phyloP scores from a whole-genome alignment of 345 rosid species.

The Laguncularia racemosa region DNA sequence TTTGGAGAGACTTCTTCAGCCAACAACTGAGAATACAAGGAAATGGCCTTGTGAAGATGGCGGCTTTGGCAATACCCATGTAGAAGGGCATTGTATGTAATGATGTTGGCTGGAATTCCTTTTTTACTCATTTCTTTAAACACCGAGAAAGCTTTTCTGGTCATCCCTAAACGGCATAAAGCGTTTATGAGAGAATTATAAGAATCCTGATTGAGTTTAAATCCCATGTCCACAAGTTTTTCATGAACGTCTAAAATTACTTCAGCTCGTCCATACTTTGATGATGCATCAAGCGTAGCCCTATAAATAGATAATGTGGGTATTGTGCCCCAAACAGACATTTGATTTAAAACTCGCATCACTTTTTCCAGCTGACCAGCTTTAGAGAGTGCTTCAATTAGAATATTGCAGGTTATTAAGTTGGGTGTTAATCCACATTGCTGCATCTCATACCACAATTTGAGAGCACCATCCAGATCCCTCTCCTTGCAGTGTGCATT shows the following conservation, averaged over 20 bases:
- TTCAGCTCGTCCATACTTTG: slow-evolving; percentile 49
- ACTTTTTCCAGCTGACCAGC: slow-evolving; percentile 47
- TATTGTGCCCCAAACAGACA: slow-evolving; percentile 34
- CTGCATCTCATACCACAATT: slow-evolving; percentile 72
- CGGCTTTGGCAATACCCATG: slow-evolving; percentile 57
- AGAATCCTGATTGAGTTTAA: slow-evolving; percentile 40
- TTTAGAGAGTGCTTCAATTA: slow-evolving; percentile 42
- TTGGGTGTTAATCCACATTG: slow-evolving; percentile 41
- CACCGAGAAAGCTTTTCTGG: slow-evolving; percentile 51
- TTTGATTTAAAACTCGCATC: slow-evolving; percentile 42
- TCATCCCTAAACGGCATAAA: slow-evolving; percentile 77
- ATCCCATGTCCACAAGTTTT: slow-evolving; percentile 47
- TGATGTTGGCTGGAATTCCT: slow-evolving; percentile 40
- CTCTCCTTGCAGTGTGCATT: slow-evolving; percentile 52
- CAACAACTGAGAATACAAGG: slow-evolving; percentile 46
- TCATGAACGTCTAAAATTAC: slow-evolving; percentile 46
- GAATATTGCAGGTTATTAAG: slow-evolving; percentile 55
- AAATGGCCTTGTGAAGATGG: slow-evolving; percentile 40
- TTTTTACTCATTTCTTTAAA: slow-evolving; percentile 43
- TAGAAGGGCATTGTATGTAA: slow-evolving; percentile 68
- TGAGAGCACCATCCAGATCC: slow-evolving; percentile 38
- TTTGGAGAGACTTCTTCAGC: slow-evolving; percentile 49
- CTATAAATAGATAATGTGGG: slow-evolving; percentile 51
- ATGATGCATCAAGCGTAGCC: slow-evolving; percentile 41
- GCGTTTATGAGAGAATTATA: slow-evolving; percentile 57